phyloP scores from a whole-genome alignment of 805 yeast genomes.

The Ogataea trehalophila region DNA sequence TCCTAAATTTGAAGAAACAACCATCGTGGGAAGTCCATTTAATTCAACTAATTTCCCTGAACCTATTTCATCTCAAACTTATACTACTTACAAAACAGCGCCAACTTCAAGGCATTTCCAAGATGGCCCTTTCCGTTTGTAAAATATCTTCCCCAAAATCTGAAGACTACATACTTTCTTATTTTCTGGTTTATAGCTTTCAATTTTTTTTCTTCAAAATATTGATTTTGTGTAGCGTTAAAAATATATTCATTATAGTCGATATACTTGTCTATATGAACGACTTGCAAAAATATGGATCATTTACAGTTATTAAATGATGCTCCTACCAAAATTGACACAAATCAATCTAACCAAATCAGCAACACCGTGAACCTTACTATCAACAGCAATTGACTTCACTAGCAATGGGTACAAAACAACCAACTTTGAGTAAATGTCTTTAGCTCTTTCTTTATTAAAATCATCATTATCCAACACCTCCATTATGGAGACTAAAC shows the following conservation, averaged over 20 bases:
- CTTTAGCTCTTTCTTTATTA: background rate
- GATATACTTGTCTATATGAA: too few relatives aligned
- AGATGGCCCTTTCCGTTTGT: background rate
- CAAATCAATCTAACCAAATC: slow-evolving; percentile 15
- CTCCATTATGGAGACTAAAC: slow-evolving; percentile 27
- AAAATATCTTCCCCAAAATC: background rate
- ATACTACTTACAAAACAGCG: slow-evolving; percentile 13
- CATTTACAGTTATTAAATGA: background rate
- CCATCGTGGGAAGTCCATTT: too few relatives aligned
- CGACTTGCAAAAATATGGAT: too few relatives aligned
- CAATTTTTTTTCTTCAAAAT: too few relatives aligned
- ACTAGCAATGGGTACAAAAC: slow-evolving; percentile 21
- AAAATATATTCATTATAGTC: too few relatives aligned
- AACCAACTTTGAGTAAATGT: slow-evolving; percentile 4
- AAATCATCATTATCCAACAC: slow-evolving; percentile 1
- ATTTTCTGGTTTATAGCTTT: too few relatives aligned
- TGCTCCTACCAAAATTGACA: slow-evolving; percentile 6
- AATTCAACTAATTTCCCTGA: too few relatives aligned
- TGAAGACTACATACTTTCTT: too few relatives aligned
- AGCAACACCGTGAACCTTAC: slow-evolving; percentile 14
- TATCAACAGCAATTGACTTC: slow-evolving; percentile 16
- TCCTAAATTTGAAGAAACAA: too few relatives aligned
- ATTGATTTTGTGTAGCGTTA: too few relatives aligned
- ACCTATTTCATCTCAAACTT: slow-evolving; percentile 9
- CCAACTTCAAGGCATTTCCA: background rate